phyloP scores from a whole-genome alignment of 1,284 basidiomycete genomes.

The Mycena sp. region DNA sequence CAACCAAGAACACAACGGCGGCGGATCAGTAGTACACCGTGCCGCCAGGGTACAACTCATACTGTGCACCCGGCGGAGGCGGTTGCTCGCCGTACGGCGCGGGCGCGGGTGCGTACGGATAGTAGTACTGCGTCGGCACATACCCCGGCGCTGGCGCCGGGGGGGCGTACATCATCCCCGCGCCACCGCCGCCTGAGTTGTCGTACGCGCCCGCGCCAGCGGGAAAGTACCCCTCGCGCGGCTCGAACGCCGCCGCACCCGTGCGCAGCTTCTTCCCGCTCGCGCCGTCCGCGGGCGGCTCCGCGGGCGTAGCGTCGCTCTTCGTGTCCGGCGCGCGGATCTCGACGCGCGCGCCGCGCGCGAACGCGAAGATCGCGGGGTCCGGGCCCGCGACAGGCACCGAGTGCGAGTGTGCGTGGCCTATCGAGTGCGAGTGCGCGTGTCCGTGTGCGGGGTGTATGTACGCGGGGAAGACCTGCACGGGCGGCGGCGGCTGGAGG shows the following conservation, averaged over 20 bases:
- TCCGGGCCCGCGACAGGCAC: conserved; percentile 64
- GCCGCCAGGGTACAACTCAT: too few relatives aligned
- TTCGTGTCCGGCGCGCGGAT: conserved; percentile 70
- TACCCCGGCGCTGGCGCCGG: conserved; percentile 10
- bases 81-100: not conserved
- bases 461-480: conserved; percentile 49
- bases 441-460: conserved; percentile 46
- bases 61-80: not conserved
- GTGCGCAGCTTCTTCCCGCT: conserved; percentile 46
- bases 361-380: conserved; percentile 73
- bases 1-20: too few relatives aligned
- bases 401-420: conserved; percentile 65
- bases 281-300: conserved; percentile 43
- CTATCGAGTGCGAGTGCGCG: conserved; percentile 51
- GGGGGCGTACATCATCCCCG: conserved; percentile 13
- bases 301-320: conserved; percentile 30
- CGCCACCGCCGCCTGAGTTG: conserved; percentile 37
- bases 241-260: conserved; percentile 57
- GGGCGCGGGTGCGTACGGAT: not conserved
- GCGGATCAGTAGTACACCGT: too few relatives aligned
- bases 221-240: conserved; percentile 45
- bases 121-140: conserved; percentile 23
- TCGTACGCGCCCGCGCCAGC: conserved; percentile 33
- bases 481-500: conserved; percentile 61
- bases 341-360: conserved; percentile 76